Base-by-base conservation (phyloP, 805 yeast genomes). In the Grigorovia humatica region DNA sequence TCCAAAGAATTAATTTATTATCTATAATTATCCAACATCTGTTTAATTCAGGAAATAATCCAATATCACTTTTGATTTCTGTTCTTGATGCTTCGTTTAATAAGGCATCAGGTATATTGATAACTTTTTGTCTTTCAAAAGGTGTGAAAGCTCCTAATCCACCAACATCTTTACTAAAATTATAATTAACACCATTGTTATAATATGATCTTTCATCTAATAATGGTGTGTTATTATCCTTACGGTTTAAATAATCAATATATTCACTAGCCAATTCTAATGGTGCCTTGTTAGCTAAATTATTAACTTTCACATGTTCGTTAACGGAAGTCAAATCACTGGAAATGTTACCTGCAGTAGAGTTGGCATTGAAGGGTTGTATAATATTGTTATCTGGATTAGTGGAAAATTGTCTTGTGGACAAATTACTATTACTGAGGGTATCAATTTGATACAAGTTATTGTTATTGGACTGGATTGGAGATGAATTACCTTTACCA, bases 21-120 rank as follows among this genome's bases (percentile, higher is more conserved):
- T 88, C 97, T 35, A 83, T 79, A 2, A 85, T 80, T 35, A 91
- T 76, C 96, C 97, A 93, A 13, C 90, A 81, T 53, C 95, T 79
- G 55, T 80, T 78, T 32, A 93, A 76, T 52, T 85, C 89, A 0
- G 90, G 79, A 57, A 93, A 82, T 27, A 89, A 70, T 13, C 99
- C 99, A 81, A 87, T 82, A 53, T 82, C 81, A 42, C 89, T 80
- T 47, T 75, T 75, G 50, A 81, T 76, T 60, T 85, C 82, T 6
- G 86, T 76, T 48, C 77, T 75, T 56, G 81, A 82, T 63, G 83
- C 79, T 58, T 85, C 88, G 51, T 82, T 83, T 57, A 85, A 78
- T 55, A 88, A 80, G 55, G 78, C 80, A 63, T 89, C 96, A 0
- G 97, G 97, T 48, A 90, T 79, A 60, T 79, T 80, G 53, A 82